Base-by-base conservation (phyloP, 148 eudicot genomes). In the Camellia sinensis region DNA sequence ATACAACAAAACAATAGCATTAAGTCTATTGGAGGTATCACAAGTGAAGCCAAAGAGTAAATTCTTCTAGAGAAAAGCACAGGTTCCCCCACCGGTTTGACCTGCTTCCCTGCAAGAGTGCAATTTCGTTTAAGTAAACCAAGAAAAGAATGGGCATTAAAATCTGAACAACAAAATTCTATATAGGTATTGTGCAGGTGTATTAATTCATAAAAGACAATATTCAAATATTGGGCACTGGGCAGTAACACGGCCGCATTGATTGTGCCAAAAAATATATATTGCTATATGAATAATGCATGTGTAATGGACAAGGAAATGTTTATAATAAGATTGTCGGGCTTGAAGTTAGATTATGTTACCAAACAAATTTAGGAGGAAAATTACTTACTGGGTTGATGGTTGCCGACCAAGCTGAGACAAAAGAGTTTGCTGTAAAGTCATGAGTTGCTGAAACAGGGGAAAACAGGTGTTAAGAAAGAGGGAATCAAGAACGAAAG, bases 371-470 rank as follows among this genome's bases (percentile, higher is more conserved):
- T 9, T 22, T 48, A 46, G 22, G 18, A 12, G 5, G 11, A 10
- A 18, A 7, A 15, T 8, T 13, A 76, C 84, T 71, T 76, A 86
- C 88, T 44, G 50, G 66, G 80, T 48, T 75, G 86, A 62, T 10
- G 41, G 73, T 73, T 83, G 88, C 54, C 59, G 86, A 67, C 82
- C 78, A 64, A 78, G 80, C 75, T 79, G 86, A 75, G 88, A 78
- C 45, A 76, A 44, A 53, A 80, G 80, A 21, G 80, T 62, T 81
- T 81, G 84, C 59, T 79, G 85, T 52, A 86, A 61, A 66, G 80
- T 71, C 78, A 76, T 18, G 63, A 86, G 79, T 86, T 79, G 88
- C 86, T 86, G 78, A 62, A 77, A 77, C 60, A 71, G 45, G 13
- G 74, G 18, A 48, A 71, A 19, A 71, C 13, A n/a, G 1, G 19